Percentiles rank a stretch among this genome's conserved stretches.
Conservation (phyloP, 2,329 filamentous ascomycete species). For the Pseudogymnoascus sp. region DNA sequence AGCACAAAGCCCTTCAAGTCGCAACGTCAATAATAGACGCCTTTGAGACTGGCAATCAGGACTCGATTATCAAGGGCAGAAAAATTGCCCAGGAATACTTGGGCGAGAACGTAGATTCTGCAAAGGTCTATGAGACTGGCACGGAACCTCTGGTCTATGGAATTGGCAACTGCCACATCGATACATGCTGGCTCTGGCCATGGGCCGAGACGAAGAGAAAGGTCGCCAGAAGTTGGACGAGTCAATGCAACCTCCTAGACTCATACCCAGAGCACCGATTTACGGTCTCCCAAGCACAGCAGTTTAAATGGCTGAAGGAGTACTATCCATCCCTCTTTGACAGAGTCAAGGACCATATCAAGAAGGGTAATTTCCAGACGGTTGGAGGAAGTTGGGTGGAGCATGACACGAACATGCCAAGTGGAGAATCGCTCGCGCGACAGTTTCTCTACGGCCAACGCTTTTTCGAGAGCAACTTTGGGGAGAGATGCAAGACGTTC, state of each 20-base stretch:
- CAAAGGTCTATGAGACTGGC: conserved; percentile 72
- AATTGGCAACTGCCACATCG: conserved; percentile 95
- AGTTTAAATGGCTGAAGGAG: conserved; percentile 94
- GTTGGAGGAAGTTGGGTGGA: conserved; percentile 98
- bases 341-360: conserved; percentile 84
- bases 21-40: conserved; percentile 84
- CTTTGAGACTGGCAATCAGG: conserved; percentile 73
- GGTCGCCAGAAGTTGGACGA: conserved; percentile 91
- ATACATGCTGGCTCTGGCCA: conserved; percentile 97
- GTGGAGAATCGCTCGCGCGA: conserved; percentile 84
- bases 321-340: conserved; percentile 84
- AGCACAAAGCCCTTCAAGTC: conserved; percentile 75
- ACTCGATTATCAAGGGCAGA: conserved; percentile 70
- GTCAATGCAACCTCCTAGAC: conserved; percentile 92
- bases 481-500: conserved; percentile 80
- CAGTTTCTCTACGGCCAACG: conserved; percentile 95
- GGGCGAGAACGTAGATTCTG: conserved; percentile 71
- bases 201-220: conserved; percentile 98
- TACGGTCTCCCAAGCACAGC: conserved; percentile 86
- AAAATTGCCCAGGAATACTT: conserved; percentile 78
- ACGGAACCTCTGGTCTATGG: conserved; percentile 72
- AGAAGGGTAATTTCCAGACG: conserved; percentile 83
- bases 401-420: conserved; percentile 95
- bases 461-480: conserved; percentile 90
- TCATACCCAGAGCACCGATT: conserved; percentile 91